A percentile compares a stretch with the other conserved stretches of the same genome.
Conservation (phyloP, 1,139 yeast species). For the Hemisphaericaspora subhashii region DNA sequence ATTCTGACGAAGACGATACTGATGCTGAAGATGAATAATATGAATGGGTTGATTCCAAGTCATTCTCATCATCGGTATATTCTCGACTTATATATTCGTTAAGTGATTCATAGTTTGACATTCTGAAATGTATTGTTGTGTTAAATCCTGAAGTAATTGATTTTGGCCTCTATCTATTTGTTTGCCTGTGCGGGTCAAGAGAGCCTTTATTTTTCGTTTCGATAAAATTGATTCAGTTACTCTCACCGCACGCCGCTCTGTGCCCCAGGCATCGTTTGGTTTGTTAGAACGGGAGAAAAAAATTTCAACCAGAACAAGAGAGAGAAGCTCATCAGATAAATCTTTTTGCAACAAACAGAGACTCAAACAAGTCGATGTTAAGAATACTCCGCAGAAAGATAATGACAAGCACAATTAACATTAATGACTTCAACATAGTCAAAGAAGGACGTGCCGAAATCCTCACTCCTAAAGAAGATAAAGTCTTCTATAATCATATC, state of each 20-base stretch:
- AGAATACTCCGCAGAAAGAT: slow-evolving; percentile 1
- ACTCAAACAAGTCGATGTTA: background rate
- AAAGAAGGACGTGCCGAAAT: slow-evolving; percentile 83
- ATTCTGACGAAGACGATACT: slow-evolving; percentile 16
- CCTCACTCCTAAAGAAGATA: slow-evolving; percentile 71
- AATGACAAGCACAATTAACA: slow-evolving; percentile 15
- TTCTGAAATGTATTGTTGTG: background rate
- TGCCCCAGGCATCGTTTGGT: background rate
- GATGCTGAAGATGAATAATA: slow-evolving; percentile 10
- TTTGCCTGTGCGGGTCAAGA: background rate
- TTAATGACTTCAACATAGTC: slow-evolving; percentile 46
- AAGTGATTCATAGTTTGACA: slow-evolving; percentile 12
- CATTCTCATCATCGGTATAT: slow-evolving; percentile 12
- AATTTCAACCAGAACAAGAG: background rate
- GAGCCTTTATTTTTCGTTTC: too few relatives aligned
- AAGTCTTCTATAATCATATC: slow-evolving; percentile 92
- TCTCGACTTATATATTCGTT: slow-evolving; percentile 11
- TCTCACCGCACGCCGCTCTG: too few relatives aligned
- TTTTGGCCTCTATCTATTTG: background rate
- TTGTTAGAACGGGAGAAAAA: too few relatives aligned
- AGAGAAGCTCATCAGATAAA: background rate
- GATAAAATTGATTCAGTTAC: too few relatives aligned
- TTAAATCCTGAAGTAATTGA: background rate
- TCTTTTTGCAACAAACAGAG: background rate
- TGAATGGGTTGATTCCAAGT: slow-evolving; percentile 9